Base-by-base conservation (phyloP, 208 protist species). In the Crithidia bombi region DNA sequence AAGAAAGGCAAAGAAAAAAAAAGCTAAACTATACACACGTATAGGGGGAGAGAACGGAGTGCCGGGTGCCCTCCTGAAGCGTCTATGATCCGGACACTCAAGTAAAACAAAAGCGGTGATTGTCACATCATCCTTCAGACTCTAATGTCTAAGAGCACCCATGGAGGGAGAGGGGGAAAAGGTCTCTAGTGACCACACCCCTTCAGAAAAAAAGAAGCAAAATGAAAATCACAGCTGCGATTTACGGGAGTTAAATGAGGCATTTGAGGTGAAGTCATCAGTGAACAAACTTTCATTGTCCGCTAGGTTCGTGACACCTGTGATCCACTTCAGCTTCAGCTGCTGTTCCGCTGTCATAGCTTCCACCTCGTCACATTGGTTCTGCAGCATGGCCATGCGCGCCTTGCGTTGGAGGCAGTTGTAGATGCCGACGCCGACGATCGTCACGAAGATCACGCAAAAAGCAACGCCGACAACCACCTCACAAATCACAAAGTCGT, bases 311-410 rank as follows among this genome's bases (percentile, higher is more conserved):
- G 5, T 19, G 25, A 65, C 25, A 2, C 38, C 49, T 5, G 38
- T 39, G 3, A 73, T n/a, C 33, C 57, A 51, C 9, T 65, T 35
- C 35, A 65, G 36, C 57, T 73, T 49, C 57, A 43, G 35, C 49
- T 57, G 41, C 36, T 49, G 57, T 38, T 57, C 67, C n/a, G 35
- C 58, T 1, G 28, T 36, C 47, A 30, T 35, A 15, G 11, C 25
- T 4, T 6, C 11, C 32, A 65, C 19, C 30, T 73, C 57, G 17
- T 26, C 19, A 38, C 67, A 65, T n/a, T 65, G 15, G 3, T 39
- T 17, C 21, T 26, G 7, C 4, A 39, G 55, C 57, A 35, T 23
- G 19, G 33, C 21, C 43, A 70, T 54, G 38, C 43, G 51, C 2
- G 11, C 26, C 5, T 11, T 28, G 43, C 41, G 54, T 41, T 46